Conservation (phyloP, 371 early-diverging fungal species). For the Rhizopus delemar region DNA sequence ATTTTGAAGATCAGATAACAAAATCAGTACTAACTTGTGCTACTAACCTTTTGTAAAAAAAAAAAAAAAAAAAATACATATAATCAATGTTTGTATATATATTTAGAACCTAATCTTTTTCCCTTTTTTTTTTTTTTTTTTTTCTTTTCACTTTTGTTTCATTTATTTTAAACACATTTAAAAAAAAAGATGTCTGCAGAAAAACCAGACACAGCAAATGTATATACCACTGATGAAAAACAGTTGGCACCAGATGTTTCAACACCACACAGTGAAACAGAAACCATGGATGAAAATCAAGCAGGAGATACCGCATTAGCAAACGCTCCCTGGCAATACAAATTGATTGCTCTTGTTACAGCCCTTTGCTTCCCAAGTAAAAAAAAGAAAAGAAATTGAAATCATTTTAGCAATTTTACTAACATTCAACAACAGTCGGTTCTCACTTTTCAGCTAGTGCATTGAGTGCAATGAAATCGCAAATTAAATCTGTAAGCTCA, state of each 20-base stretch:
- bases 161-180: background rate
- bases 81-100: background rate
- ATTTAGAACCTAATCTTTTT: background rate
- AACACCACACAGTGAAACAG: background rate
- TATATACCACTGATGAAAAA: background rate
- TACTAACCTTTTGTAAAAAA: background rate
- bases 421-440: conserved; percentile 50
- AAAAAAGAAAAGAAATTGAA: conserved; percentile 1
- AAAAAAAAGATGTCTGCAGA: background rate
- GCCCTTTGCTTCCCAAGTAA: conserved; percentile 47
- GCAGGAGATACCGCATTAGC: conserved; percentile 42
- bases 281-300: background rate
- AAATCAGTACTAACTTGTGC: background rate
- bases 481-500: conserved; percentile 58
- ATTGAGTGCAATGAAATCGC: conserved; percentile 66
- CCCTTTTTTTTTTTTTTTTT: background rate
- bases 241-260: background rate
- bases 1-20: conserved; percentile 2
- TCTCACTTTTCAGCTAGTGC: conserved; percentile 76
- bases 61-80: too few relatives aligned
- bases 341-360: conserved; percentile 37
- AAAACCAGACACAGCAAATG: background rate
- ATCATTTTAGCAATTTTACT: background rate
- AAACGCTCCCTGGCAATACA: conserved; percentile 46
- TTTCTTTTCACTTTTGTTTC: background rate